These are phyloP conservation scores for Sutorius eximius DNA, from an alignment of 1,284 basidiomycete genomes.

Conservation along the genomic window DNA sequence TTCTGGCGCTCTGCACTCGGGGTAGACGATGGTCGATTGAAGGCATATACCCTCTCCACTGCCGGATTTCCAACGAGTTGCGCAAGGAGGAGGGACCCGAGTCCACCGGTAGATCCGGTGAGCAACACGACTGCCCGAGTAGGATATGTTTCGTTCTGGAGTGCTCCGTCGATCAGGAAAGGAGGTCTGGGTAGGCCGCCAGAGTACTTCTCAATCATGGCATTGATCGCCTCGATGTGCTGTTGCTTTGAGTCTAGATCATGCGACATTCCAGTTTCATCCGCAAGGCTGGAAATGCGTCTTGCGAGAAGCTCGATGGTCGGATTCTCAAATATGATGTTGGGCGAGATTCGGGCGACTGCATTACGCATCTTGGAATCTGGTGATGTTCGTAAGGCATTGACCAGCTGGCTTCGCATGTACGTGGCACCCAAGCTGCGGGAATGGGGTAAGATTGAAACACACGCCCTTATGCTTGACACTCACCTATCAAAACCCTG, in stretches of 20 bases:
- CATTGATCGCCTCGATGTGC: slow-evolving; percentile 2
- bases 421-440: slow-evolving; percentile 8
- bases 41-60: slow-evolving; percentile 5
- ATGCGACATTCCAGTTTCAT: background rate
- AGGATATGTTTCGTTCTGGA: background rate
- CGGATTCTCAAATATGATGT: slow-evolving; percentile 11
- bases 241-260: background rate
- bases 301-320: slow-evolving; percentile 9
- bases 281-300: background rate
- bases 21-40: slow-evolving; percentile 11
- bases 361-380: background rate
- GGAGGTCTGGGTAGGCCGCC: background rate
- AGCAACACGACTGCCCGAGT: slow-evolving; percentile 3
- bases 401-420: slow-evolving; percentile 1
- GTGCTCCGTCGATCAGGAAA: background rate
- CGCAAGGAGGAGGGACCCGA: slow-evolving; percentile 8
- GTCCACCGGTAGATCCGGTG: slow-evolving; percentile 15
- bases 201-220: slow-evolving; percentile 14
- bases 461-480: too few species aligned
- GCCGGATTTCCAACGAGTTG: background rate
- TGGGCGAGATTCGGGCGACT: background rate
- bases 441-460: background rate
- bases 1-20: slow-evolving; percentile 7
- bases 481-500: slow-evolving; percentile 18
- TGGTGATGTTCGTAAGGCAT: slow-evolving; percentile 2